These are phyloP conservation scores for Boletus rubropictus DNA, from an alignment of 768 basidiomycete species.

Conservation along the genomic window DNA sequence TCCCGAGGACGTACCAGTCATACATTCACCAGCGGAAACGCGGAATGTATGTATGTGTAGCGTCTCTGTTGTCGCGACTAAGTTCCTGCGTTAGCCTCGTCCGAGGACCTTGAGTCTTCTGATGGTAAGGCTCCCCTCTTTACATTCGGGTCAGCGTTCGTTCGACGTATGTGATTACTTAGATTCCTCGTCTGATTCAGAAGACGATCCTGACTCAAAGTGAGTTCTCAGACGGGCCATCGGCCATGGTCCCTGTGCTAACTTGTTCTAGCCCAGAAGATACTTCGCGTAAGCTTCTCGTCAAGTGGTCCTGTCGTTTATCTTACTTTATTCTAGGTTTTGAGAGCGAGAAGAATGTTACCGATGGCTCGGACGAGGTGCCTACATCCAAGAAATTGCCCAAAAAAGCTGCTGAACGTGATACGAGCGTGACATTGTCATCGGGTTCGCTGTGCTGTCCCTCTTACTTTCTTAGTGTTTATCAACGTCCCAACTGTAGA, in stretches of 20 bases:
- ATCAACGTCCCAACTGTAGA: conserved; percentile 13
- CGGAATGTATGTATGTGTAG: conserved; percentile 21
- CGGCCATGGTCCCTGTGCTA: conserved; percentile 2
- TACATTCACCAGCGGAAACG: conserved; percentile 9
- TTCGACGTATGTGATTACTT: neutral
- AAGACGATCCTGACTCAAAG: conserved; percentile 22
- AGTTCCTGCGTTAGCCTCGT: conserved; percentile 14
- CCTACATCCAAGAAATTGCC: conserved; percentile 1
- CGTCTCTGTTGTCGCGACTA: conserved; percentile 1
- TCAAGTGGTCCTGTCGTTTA: conserved; percentile 1
- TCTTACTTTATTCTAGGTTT: conserved; percentile 13
- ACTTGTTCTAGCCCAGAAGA: conserved; percentile 17
- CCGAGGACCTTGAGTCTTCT: conserved; percentile 24
- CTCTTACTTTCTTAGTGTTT: neutral
- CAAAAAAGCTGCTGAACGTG: conserved; percentile 21
- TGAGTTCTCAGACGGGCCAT: conserved; percentile 7
- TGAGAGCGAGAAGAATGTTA: conserved; percentile 5
- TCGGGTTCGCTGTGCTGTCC: conserved; percentile 22
- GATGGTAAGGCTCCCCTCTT: conserved; percentile 16
- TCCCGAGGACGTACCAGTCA: conserved; percentile 1
- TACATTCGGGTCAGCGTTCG: neutral
- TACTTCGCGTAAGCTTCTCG: conserved; percentile 12
- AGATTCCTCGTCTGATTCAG: conserved; percentile 22
- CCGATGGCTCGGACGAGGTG: conserved; percentile 8
- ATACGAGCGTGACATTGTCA: conserved; percentile 38